phyloP scores from a whole-genome alignment of 768 basidiomycete species.

The Sarcodon aspratus region DNA sequence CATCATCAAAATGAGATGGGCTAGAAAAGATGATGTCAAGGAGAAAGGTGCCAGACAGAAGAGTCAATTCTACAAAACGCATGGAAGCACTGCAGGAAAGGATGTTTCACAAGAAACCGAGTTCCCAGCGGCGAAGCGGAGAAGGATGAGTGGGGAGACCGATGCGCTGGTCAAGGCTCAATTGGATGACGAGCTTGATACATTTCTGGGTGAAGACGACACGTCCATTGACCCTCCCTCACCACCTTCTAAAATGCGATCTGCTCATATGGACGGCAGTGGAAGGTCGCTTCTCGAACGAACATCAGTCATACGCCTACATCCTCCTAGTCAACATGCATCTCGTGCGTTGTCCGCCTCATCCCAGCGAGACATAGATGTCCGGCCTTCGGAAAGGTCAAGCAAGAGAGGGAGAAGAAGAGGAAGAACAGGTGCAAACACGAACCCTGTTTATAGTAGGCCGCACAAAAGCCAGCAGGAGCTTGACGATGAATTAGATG shows the following conservation, averaged over 20 bases:
- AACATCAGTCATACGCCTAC: constrained; percentile 35
- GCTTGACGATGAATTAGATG: constrained; percentile 75
- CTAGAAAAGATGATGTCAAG: constrained; percentile 60
- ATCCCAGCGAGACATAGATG: constrained; percentile 33
- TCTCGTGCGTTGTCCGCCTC: constrained; percentile 12
- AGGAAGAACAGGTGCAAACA: constrained; percentile 18
- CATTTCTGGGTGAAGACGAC: constrained; percentile 44
- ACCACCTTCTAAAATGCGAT: constrained; percentile 57
- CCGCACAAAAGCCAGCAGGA: constrained; percentile 59
- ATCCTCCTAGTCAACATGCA: constrained; percentile 14
- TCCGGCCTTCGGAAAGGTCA: constrained; percentile 31
- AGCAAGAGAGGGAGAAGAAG: constrained; percentile 7
- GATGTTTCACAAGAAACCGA: constrained; percentile 20
- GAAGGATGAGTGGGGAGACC: constrained; percentile 15
- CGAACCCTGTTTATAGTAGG: constrained; percentile 18
- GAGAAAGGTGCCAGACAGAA: constrained; percentile 60
- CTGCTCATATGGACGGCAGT: constrained; percentile 44
- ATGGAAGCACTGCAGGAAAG: constrained; percentile 57
- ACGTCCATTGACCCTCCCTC: constrained; percentile 20
- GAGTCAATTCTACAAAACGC: constrained; percentile 72
- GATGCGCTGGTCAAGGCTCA: constrained; percentile 24
- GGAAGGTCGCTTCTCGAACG: constrained; percentile 45
- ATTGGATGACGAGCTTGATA: constrained; percentile 61
- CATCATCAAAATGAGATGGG: constrained; percentile 66
- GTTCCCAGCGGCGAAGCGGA: constrained; percentile 19